These are phyloP conservation scores for Cubamyces sp. DNA, from an alignment of 768 basidiomycete genomes.

Conservation along the genomic window DNA sequence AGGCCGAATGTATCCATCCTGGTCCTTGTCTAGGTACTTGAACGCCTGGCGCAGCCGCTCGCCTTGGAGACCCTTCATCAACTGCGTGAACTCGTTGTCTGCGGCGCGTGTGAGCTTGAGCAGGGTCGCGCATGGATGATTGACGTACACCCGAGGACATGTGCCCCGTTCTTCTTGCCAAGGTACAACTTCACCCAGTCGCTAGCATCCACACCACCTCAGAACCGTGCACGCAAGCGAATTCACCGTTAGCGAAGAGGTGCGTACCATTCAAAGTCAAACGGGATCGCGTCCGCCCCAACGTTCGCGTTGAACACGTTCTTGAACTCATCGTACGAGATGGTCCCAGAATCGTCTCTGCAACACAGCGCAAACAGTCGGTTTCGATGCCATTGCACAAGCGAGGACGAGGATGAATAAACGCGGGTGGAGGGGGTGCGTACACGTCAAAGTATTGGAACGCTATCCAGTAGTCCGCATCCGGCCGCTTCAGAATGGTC, in stretches of 20 bases:
- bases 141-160: constrained; percentile 86
- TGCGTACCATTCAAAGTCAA: constrained; percentile 88
- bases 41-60: constrained; percentile 97
- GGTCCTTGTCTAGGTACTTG: constrained; percentile 85
- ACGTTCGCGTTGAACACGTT: constrained; percentile 83
- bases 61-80: constrained; percentile 98
- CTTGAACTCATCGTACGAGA: constrained; percentile 95
- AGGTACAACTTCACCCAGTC: constrained; percentile 98
- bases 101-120: not conserved
- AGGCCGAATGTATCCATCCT: constrained; percentile 92
- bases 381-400: constrained; percentile 13
- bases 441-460: constrained; percentile 97
- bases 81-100: constrained; percentile 97
- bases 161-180: constrained; percentile 88
- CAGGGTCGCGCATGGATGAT: not conserved
- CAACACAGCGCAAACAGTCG: constrained; percentile 18
- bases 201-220: constrained; percentile 40
- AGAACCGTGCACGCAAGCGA: not conserved
- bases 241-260: not conserved
- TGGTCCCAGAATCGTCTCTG: constrained; percentile 90
- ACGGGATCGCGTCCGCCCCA: constrained; percentile 82
- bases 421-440: constrained; percentile 37
- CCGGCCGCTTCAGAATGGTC: constrained; percentile 89
- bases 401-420: not conserved
- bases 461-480: constrained; percentile 96